These are phyloP conservation scores for Fusarium buxicola DNA, from an alignment of 2,329 filamentous ascomycete genomes.

Conservation along the genomic window DNA sequence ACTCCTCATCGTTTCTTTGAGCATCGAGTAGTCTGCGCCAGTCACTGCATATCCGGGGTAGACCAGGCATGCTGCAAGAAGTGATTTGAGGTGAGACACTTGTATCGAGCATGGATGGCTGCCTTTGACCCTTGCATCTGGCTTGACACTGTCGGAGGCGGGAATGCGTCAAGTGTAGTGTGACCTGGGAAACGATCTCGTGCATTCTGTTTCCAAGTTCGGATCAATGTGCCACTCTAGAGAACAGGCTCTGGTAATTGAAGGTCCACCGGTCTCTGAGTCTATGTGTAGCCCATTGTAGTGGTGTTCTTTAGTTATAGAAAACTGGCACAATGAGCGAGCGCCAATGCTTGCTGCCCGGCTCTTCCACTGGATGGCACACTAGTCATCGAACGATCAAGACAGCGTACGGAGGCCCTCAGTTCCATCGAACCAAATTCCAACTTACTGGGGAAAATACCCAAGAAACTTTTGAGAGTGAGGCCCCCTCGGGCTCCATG, in stretches of 20 bases:
- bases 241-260: neutral
- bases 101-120: constrained; percentile 14
- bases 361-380: neutral
- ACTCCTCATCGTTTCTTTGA: neutral
- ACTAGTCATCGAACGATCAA: neutral
- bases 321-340: constrained; percentile 1
- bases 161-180: constrained; percentile 21
- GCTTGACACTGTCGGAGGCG: constrained; percentile 17
- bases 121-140: constrained; percentile 10
- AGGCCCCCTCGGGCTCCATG: no score
- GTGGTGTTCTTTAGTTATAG: neutral
- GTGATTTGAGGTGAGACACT: constrained; percentile 20
- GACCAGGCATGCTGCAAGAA: constrained; percentile 14
- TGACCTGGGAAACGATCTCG: constrained; percentile 18
- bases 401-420: neutral
- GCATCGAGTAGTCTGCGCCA: constrained; percentile 2
- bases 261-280: neutral
- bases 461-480: neutral
- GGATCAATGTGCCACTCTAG: constrained; percentile 8
- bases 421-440: neutral
- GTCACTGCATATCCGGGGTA: constrained; percentile 28
- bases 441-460: neutral
- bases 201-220: constrained; percentile 13
- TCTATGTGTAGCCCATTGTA: neutral
- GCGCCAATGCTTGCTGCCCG: neutral